Evolutionary conservation across 2,329 filamentous ascomycete genomes (phyloP).

Genomic region (Colletotrichum paranaense): DNA sequence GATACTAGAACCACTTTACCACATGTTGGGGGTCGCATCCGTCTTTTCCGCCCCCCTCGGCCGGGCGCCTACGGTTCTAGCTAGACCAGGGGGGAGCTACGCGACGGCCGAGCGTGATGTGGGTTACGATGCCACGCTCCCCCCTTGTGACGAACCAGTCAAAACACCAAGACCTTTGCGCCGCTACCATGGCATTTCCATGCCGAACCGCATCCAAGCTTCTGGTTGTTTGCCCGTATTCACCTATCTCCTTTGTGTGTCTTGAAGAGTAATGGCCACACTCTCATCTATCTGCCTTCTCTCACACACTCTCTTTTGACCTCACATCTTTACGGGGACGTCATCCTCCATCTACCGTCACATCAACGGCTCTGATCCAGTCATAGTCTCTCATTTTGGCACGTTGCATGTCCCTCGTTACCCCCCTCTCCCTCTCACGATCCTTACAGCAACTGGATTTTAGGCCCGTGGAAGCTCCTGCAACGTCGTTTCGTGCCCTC

Average conservation of each 20-base stretch:
- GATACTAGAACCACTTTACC: neutral
- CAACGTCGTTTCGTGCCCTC: slow-evolving; percentile 18
- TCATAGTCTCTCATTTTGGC: slow-evolving; percentile 22
- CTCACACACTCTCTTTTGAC: neutral
- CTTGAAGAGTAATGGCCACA: neutral
- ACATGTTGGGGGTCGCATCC: neutral
- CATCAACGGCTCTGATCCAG: slow-evolving; percentile 16
- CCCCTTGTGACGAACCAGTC: slow-evolving; percentile 13
- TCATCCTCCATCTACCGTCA: slow-evolving; percentile 9
- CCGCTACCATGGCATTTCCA: slow-evolving; percentile 11
- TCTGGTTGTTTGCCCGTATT: neutral
- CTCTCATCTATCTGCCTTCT: neutral
- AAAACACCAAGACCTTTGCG: slow-evolving; percentile 18
- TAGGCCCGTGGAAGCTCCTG: slow-evolving; percentile 25
- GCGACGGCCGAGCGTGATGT: slow-evolving; percentile 1
- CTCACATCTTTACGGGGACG: neutral
- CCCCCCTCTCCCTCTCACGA: neutral
- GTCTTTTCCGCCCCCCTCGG: neutral
- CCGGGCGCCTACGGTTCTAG: neutral
- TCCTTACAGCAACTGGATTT: slow-evolving; percentile 7
- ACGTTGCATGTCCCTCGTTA: slow-evolving; percentile 29
- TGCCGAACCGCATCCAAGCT: neutral
- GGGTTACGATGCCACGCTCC: neutral
- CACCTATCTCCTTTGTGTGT: neutral
- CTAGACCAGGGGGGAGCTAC: neutral